Evolutionary conservation across 768 basidiomycete species (phyloP), one percentile per base, ranked within the genome.

Genomic region (Mycena indigotica): DNA sequence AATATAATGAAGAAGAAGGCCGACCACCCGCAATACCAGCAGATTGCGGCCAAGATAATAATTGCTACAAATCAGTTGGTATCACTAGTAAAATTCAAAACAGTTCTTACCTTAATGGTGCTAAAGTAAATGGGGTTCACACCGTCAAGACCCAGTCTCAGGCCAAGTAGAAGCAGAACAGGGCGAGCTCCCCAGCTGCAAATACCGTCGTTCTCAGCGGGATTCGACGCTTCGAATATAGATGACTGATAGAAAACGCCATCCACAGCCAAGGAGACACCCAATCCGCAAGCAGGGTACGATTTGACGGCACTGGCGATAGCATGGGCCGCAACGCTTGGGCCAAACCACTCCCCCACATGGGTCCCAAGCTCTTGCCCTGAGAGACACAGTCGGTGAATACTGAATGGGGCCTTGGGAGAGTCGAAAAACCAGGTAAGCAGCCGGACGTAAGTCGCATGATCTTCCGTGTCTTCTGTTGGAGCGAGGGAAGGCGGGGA

Each of bases 311-410:
- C 83, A 0, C 86, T 80, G 70, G 90, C 93, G 75, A 98, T 90
- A 12, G 94, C 95, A 32, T 95, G 95, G 6, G 95, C 95, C n/a
- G 96, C 97, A 0, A 92, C 94, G 68, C 92, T 95, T 0, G 96
- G 96, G 0, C 96, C 96, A 67, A 98, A 98, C 96, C 96, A 98
- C 71, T 94, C 90, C 1, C 96, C 96, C 0, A 98, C 90, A 62
- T 94, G 92, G 60, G 92, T 98, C 13, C 96, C 96, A 1, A 98
- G 81, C 65, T 95, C 89, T 68, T 98, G 95, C 0, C 96, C 96
- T 0, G 95, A 89, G 21, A 95, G 77, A 0, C 95, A 95, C 89
- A 99, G 97, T 46, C 93, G 84, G 72, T 99, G 96, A 5, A 99
- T 92, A 63, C 91, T 91, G 70, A 99, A 99, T 0, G 96, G 96